Conservation (phyloP, 2,329 filamentous ascomycete species). For the Triangularia verruculosa region DNA sequence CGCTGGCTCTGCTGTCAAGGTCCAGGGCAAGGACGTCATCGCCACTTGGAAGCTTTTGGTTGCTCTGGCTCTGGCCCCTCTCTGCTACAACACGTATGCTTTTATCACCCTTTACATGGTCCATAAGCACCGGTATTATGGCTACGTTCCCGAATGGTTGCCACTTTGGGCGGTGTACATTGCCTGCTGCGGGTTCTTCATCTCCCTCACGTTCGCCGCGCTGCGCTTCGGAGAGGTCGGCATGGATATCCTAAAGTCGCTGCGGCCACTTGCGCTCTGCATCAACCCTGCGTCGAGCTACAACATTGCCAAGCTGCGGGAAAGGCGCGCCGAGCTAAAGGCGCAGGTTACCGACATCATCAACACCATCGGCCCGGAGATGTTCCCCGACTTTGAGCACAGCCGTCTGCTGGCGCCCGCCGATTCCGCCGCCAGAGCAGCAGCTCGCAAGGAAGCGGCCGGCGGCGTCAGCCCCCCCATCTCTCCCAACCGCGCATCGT, state of each 20-base stretch:
- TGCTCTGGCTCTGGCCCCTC: constrained; percentile 77
- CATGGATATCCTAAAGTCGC: constrained; percentile 96
- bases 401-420: constrained; percentile 65
- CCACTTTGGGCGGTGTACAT: constrained; percentile 75
- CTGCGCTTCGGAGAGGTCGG: constrained; percentile 96
- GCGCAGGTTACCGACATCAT: constrained; percentile 85
- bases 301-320: constrained; percentile 74
- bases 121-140: constrained; percentile 76
- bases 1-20: constrained; percentile 82
- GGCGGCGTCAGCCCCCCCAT: constrained; percentile 3
- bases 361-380: constrained; percentile 90
- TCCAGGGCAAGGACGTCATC: constrained; percentile 85
- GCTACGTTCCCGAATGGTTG: constrained; percentile 75
- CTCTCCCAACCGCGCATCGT: constrained; percentile 25
- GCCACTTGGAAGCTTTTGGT: constrained; percentile 92
- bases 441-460: constrained; percentile 30
- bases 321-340: constrained; percentile 69
- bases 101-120: constrained; percentile 72
- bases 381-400: constrained; percentile 94
- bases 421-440: constrained; percentile 36
- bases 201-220: constrained; percentile 85
- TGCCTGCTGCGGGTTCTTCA: constrained; percentile 76
- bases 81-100: constrained; percentile 80
- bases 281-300: constrained; percentile 82
- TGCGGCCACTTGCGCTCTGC: constrained; percentile 81